phyloP scores from a whole-genome alignment of 2,329 filamentous ascomycete species.

The Ascochyta koolunga region DNA sequence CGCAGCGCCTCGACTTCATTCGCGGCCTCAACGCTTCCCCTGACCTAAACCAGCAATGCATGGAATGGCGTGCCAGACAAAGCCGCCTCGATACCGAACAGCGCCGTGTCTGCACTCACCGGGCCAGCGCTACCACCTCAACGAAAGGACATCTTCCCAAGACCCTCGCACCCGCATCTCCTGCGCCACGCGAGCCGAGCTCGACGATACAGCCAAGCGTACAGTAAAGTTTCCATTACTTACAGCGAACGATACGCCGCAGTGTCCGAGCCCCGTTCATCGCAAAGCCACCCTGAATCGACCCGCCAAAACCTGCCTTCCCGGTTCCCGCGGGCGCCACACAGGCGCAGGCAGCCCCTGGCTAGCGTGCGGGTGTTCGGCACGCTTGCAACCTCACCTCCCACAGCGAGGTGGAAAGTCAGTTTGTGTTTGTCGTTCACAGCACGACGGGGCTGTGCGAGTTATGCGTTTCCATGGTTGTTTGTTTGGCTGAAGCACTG shows the following conservation, averaged over 20 bases:
- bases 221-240: neutral
- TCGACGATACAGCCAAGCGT: neutral
- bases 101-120: neutral
- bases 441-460: too few relatives aligned
- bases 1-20: neutral
- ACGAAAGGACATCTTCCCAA: neutral
- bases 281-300: constrained; percentile 6
- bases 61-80: constrained; percentile 6
- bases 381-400: constrained; percentile 15
- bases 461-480: neutral
- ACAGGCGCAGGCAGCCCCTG: constrained; percentile 3
- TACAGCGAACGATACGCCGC: neutral
- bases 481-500: too few relatives aligned
- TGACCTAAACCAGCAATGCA: neutral
- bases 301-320: constrained; percentile 5
- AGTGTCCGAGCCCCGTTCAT: neutral
- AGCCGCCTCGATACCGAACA: constrained; percentile 2
- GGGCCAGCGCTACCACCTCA: too few relatives aligned
- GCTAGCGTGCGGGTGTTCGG: constrained; percentile 8
- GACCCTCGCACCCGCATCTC: neutral
- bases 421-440: neutral
- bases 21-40: constrained; percentile 1
- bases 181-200: neutral
- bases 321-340: constrained; percentile 6
- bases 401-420: constrained; percentile 1